These are phyloP conservation scores for Lachancea cidri DNA, from an alignment of 805 yeast species.

Conservation along the genomic window DNA sequence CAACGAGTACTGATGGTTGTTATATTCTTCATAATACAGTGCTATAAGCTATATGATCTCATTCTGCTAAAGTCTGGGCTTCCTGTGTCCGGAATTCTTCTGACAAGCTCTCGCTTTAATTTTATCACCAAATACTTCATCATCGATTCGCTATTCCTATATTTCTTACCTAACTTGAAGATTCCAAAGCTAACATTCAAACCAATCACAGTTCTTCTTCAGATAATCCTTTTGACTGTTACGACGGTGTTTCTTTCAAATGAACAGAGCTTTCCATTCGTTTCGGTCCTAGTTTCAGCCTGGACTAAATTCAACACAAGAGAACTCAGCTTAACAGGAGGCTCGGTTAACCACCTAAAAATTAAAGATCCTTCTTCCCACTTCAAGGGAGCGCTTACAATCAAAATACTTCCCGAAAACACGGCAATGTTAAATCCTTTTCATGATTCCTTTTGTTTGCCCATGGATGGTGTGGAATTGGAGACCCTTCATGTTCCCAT, in stretches of 20 bases:
- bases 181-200: constrained; percentile 70
- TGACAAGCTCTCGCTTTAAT: constrained; percentile 45
- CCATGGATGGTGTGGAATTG: constrained; percentile 33
- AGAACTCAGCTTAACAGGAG: constrained; percentile 52
- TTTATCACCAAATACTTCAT: constrained; percentile 67
- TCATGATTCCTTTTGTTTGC: constrained; percentile 58
- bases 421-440: constrained; percentile 80
- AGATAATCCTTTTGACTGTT: constrained; percentile 42
- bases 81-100: constrained; percentile 30
- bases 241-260: constrained; percentile 52
- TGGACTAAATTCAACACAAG: constrained; percentile 41
- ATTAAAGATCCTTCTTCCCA: constrained; percentile 39
- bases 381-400: constrained; percentile 79
- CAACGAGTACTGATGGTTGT: constrained; percentile 69
- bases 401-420: constrained; percentile 86
- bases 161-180: constrained; percentile 66
- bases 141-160: constrained; percentile 66
- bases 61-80: constrained; percentile 48
- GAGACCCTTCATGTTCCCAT: constrained; percentile 49
- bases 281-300: constrained; percentile 35
- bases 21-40: constrained; percentile 67
- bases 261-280: constrained; percentile 45
- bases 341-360: constrained; percentile 32
- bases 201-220: constrained; percentile 47
- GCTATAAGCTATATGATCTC: constrained; percentile 78